A percentile compares a stretch with the other conserved stretches of the same genome.
Evolutionary conservation across 306 rosid genomes (phyloP).

Genomic region (Castanospermum australe): DNA sequence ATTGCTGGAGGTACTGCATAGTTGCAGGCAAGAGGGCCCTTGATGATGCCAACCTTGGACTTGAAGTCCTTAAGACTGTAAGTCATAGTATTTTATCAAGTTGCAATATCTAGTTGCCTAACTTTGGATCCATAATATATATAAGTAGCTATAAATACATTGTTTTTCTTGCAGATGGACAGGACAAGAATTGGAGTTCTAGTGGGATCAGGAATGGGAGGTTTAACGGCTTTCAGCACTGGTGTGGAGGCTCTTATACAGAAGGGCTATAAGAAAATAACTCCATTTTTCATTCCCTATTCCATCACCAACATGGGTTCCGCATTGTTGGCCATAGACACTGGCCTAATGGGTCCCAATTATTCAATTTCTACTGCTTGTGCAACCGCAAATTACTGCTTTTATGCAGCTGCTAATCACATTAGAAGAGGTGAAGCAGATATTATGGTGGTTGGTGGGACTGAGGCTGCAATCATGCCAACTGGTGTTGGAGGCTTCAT

Average conservation of each 20-base stretch:
- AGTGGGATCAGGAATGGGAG: constrained; percentile 77
- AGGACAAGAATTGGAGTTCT: constrained; percentile 60
- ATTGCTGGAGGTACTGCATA: constrained; percentile 62
- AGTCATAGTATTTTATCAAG: constrained; percentile 3
- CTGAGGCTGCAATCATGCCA: constrained; percentile 59
- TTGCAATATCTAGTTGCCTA: neutral
- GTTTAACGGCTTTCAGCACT: constrained; percentile 42
- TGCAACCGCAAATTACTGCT: constrained; percentile 75
- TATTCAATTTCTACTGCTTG: constrained; percentile 81
- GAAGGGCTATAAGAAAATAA: constrained; percentile 54
- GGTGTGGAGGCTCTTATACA: constrained; percentile 52
- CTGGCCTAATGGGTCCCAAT: constrained; percentile 71
- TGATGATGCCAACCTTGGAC: constrained; percentile 69
- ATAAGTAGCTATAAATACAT: neutral
- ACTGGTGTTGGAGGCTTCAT: constrained; percentile 63
- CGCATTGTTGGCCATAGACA: constrained; percentile 68
- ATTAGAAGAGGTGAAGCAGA: constrained; percentile 78
- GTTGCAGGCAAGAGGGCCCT: constrained; percentile 78
- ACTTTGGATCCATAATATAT: neutral
- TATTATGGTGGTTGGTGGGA: constrained; percentile 74
- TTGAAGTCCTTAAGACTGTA: constrained; percentile 49
- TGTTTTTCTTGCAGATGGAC: constrained; percentile 49
- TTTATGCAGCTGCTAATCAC: constrained; percentile 66
- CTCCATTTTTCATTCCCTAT: constrained; percentile 63
- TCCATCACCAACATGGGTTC: constrained; percentile 65